These are phyloP conservation scores for Vanrija sp. DNA, from an alignment of 1,284 basidiomycete species.

Conservation along the genomic window DNA sequence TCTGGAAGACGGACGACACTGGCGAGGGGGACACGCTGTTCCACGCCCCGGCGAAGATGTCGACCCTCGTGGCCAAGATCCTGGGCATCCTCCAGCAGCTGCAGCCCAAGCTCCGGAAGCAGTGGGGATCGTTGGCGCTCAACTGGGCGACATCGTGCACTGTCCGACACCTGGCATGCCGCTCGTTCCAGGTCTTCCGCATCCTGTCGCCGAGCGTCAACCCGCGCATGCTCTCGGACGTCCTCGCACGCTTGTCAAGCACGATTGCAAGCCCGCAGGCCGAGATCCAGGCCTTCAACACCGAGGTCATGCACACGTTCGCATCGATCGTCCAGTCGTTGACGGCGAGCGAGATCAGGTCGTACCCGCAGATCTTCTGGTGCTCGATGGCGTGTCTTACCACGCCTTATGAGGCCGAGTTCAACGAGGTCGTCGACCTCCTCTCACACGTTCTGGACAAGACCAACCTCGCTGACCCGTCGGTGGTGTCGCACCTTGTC, in stretches of 20 bases:
- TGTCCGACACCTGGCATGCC: conserved; percentile 78
- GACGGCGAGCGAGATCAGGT: conserved; percentile 58
- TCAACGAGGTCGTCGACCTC: conserved; percentile 64
- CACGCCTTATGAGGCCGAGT: conserved; percentile 80
- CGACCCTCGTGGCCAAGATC: conserved; percentile 62
- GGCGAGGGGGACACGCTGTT: conserved; percentile 35
- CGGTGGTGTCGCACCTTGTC: conserved; percentile 61
- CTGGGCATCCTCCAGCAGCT: conserved; percentile 67
- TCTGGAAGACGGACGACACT: conserved; percentile 71
- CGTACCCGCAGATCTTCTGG: conserved; percentile 83
- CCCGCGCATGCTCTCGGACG: conserved; percentile 68
- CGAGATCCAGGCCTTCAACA: conserved; percentile 75
- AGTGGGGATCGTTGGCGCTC: conserved; percentile 77
- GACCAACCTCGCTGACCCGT: conserved; percentile 67
- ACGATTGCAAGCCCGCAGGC: conserved; percentile 68
- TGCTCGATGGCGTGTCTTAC: conserved; percentile 73
- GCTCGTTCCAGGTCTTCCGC: conserved; percentile 86
- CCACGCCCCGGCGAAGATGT: conserved; percentile 62
- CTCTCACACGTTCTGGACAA: conserved; percentile 66
- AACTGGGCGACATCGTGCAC: conserved; percentile 83
- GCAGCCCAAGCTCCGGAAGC: conserved; percentile 62
- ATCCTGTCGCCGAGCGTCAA: conserved; percentile 71
- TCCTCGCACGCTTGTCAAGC: conserved; percentile 78
- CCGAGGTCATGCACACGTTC: conserved; percentile 77
- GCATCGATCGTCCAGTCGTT: conserved; percentile 61